Evolutionary conservation across 345 rosid genomes (phyloP), one percentile per base, ranked within the genome.

Genomic region (Citrus trifoliata): DNA sequence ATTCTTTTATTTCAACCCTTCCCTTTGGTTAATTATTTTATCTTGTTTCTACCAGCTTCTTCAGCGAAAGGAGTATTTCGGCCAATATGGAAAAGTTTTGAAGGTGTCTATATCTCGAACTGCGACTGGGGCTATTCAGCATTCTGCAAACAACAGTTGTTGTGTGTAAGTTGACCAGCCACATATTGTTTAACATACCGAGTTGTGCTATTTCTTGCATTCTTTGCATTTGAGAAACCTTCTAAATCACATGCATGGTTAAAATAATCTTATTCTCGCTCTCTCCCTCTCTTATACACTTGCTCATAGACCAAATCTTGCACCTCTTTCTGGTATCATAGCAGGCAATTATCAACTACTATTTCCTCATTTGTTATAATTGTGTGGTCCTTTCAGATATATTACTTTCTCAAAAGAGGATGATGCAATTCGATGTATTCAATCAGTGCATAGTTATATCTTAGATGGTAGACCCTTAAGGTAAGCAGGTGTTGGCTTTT

Each of bases 81-180:
- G 93, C 51, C 90, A 86, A 78, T 92, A 92, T 86, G 94, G 94
- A 61, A 92, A 88, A 79, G 97, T 90, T 69, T 81, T 87, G 6
- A 92, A 92, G 71, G 92, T 92, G 60, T 92, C 94, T 59, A 87
- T 90, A 84, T 92, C 93, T 58, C 89, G 90, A 53, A 89, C 90
- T n/a, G 87, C 90, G 70, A 73, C 88, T 71, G 97, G 97, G 70
- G 90, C 68, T 53, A 89, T 90, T 77, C 94, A 89, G 68, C 94
- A 88, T 71, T 87, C 87, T 76, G 81, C 92, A 48, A 92, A 92
- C 79, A 88, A 82, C 79, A 90, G 89, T 80, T 92, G 97, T 87
- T 84, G 94, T 87, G 89, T 92, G 93, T 90, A 82, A 87, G 94
- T 78, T 74, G 66, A 62, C 27, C 42, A n/a, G 38, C 59, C 14